Conservation (phyloP, 495 filamentous ascomycete species). For the Tetracladium setigerum region DNA sequence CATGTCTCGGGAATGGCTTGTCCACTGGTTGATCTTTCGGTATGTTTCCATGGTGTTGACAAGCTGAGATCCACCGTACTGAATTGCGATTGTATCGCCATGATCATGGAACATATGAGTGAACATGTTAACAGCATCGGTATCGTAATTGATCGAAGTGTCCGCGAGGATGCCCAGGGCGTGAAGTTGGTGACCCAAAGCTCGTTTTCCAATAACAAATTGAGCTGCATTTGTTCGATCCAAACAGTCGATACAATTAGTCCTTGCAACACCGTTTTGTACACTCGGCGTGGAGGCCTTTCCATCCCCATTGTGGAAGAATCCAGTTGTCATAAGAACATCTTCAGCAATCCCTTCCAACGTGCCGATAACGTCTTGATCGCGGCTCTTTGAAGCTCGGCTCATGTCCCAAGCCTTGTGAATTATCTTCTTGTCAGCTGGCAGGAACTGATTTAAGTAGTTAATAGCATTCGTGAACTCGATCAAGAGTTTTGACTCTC, state of each 20-base stretch:
- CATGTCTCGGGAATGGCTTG: constrained; percentile 94
- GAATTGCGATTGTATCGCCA: constrained; percentile 93
- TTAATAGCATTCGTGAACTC: constrained; percentile 85
- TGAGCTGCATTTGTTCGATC: constrained; percentile 96
- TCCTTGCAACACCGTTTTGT: constrained; percentile 89
- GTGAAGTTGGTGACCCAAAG: constrained; percentile 85
- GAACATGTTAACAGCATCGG: constrained; percentile 89
- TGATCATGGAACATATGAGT: constrained; percentile 98
- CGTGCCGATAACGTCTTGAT: constrained; percentile 89
- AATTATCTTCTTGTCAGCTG: constrained; percentile 72
- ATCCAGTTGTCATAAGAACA: constrained; percentile 75
- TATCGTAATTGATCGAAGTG: constrained; percentile 82
- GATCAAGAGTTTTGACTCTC: constrained; percentile 82
- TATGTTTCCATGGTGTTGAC: constrained; percentile 99
- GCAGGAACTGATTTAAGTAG: constrained; percentile 94
- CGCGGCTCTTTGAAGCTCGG: constrained; percentile 85
- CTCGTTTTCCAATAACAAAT: constrained; percentile 96
- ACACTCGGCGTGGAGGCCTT: constrained; percentile 54
- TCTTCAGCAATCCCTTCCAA: constrained; percentile 84
- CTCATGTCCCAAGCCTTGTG: constrained; percentile 99
- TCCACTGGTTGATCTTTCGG: constrained; percentile 98
- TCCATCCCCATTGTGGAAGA: constrained; percentile 86
- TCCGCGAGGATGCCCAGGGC: constrained; percentile 81
- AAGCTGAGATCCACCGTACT: constrained; percentile 94
- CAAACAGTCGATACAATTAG: constrained; percentile 96